Conservation (phyloP, 2,329 filamentous ascomycete genomes). For the Aureobasidium pullulans region DNA sequence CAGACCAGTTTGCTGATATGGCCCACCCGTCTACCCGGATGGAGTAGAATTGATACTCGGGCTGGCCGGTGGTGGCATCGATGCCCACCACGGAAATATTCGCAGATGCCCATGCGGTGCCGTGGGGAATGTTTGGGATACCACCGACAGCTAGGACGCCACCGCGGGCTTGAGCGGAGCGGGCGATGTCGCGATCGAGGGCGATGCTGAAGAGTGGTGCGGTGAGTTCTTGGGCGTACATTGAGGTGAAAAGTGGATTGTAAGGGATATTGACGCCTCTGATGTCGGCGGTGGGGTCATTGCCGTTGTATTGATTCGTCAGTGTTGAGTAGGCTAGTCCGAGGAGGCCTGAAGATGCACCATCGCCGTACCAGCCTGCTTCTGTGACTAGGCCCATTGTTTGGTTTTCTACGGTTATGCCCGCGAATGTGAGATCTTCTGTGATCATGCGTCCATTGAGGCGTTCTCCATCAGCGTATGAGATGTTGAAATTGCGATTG, state of each 20-base stretch:
- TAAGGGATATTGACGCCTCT: conserved; percentile 30
- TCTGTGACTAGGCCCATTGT: conserved; percentile 39
- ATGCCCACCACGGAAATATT: conserved; percentile 24
- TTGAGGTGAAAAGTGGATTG: conserved; percentile 44
- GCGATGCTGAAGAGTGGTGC: conserved; percentile 44
- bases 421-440: conserved; percentile 38
- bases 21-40: conserved; percentile 29
- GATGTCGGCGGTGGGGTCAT: conserved; percentile 19
- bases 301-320: conserved; percentile 35
- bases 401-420: conserved; percentile 38
- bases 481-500: conserved; percentile 36
- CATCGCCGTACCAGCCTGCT: conserved; percentile 28
- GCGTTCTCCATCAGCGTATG: conserved; percentile 37
- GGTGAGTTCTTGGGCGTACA: conserved; percentile 39
- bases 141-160: conserved; percentile 45
- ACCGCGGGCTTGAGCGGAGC: conserved; percentile 18
- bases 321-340: conserved; percentile 45
- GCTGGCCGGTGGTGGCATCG: conserved; percentile 18
- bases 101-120: conserved; percentile 22
- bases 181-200: conserved; percentile 28
- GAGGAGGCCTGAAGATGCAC: conserved; percentile 39
- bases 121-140: conserved; percentile 37
- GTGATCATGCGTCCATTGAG: conserved; percentile 34
- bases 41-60: conserved; percentile 34
- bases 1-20: conserved; percentile 17